These are phyloP conservation scores for Chrysanthemum lavandulifolium DNA, from an alignment of 129 eudicot species.

Conservation along the genomic window DNA sequence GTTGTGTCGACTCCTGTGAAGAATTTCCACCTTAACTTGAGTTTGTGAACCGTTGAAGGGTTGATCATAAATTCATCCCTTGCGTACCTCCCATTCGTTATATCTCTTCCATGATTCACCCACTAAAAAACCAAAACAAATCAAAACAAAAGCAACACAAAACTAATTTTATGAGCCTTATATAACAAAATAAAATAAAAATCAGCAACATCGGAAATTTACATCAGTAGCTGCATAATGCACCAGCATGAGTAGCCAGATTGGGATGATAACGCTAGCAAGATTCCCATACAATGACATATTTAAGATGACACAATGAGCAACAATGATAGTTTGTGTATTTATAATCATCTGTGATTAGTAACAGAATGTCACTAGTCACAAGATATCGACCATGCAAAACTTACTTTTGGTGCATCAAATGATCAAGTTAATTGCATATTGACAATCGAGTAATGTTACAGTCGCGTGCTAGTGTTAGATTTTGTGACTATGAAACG, in stretches of 20 bases:
- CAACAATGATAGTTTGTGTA: neutral
- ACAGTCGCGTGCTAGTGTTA: too few relatives aligned
- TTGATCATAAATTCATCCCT: slow-evolving; percentile 43
- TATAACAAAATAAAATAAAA: neutral
- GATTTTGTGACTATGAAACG: too few relatives aligned
- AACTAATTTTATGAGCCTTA: neutral
- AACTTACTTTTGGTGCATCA: neutral
- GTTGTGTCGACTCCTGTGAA: slow-evolving; percentile 65
- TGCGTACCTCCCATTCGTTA: slow-evolving; percentile 50
- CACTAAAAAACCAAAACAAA: slow-evolving; percentile 36
- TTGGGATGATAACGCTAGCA: slow-evolving; percentile 21
- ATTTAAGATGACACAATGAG: neutral
- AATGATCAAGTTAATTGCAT: too few relatives aligned
- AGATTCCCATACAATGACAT: slow-evolving; percentile 13
- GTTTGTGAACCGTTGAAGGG: slow-evolving; percentile 37
- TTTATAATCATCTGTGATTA: neutral
- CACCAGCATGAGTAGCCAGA: slow-evolving; percentile 24
- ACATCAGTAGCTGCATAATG: slow-evolving; percentile 44
- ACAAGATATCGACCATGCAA: neutral
- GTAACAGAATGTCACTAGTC: neutral
- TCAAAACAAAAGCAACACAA: neutral
- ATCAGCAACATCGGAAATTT: neutral
- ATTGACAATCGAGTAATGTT: too few relatives aligned
- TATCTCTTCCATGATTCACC: slow-evolving; percentile 72
- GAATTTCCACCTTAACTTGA: slow-evolving; percentile 62